phyloP scores from a whole-genome alignment of 2,329 filamentous ascomycete genomes.

The Diaporthe helianthi region DNA sequence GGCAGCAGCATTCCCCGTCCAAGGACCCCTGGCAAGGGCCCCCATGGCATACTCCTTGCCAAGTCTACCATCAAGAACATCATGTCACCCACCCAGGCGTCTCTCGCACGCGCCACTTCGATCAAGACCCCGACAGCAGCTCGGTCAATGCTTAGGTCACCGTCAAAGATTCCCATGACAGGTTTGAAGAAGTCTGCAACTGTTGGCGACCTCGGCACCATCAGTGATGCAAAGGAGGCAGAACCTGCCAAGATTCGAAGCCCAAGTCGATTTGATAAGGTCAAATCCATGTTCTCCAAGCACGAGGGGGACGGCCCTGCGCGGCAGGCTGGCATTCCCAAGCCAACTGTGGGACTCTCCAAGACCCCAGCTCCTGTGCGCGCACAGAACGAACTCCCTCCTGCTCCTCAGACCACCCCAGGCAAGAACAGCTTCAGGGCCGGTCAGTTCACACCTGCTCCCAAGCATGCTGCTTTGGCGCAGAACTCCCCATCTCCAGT shows the following conservation, averaged over 20 bases:
- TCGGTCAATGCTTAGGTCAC: slow-evolving; percentile 56
- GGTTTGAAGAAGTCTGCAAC: slow-evolving; percentile 59
- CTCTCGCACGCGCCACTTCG: slow-evolving; percentile 66
- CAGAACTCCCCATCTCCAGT: slow-evolving; percentile 64
- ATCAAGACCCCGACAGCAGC: slow-evolving; percentile 58
- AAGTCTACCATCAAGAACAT: slow-evolving; percentile 63
- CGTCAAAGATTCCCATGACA: slow-evolving; percentile 55
- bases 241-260: slow-evolving; percentile 50
- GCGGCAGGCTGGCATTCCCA: slow-evolving; percentile 56
- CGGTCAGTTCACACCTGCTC: slow-evolving; percentile 80
- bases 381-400: slow-evolving; percentile 60
- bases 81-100: slow-evolving; percentile 81
- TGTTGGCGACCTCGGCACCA: slow-evolving; percentile 51
- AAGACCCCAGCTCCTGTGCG: slow-evolving; percentile 55
- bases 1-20: slow-evolving; percentile 57
- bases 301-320: slow-evolving; percentile 49
- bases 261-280: slow-evolving; percentile 59
- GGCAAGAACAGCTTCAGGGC: slow-evolving; percentile 73
- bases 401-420: slow-evolving; percentile 67
- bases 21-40: slow-evolving; percentile 52
- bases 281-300: slow-evolving; percentile 64
- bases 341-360: slow-evolving; percentile 48
- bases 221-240: slow-evolving; percentile 45
- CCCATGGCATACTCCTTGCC: slow-evolving; percentile 48
- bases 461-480: slow-evolving; percentile 55